Evolutionary conservation across 371 early-diverging fungal genomes (phyloP).

Genomic region (Mucor irregularis): DNA sequence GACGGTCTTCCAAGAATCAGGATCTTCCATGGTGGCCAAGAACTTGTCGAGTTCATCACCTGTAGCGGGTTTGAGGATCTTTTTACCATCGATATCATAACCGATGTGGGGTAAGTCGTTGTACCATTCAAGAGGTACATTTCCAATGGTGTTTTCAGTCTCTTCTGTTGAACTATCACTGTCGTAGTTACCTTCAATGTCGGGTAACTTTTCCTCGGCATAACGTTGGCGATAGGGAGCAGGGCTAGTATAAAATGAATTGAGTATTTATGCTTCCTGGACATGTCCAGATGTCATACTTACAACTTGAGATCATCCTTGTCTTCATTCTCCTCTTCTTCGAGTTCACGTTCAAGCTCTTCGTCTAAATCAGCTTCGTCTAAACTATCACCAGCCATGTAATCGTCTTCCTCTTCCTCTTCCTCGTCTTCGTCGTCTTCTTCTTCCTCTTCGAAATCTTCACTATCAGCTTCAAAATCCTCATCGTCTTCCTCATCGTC

Average conservation of each 20-base stretch:
- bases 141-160: conserved; percentile 83
- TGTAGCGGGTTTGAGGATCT: conserved; percentile 83
- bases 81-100: conserved; percentile 92
- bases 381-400: conserved; percentile 10
- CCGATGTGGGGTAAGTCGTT: conserved; percentile 96
- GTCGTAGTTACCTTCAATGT: conserved; percentile 91
- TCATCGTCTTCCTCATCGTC: conserved; percentile 38
- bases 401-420: conserved; percentile 43
- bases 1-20: conserved; percentile 87
- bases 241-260: conserved; percentile 21
- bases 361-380: conserved; percentile 38
- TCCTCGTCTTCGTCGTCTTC: conserved; percentile 51
- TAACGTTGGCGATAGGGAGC: conserved; percentile 37
- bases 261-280: neutral
- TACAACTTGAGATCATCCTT: conserved; percentile 28
- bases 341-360: conserved; percentile 23
- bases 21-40: conserved; percentile 90
- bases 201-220: conserved; percentile 57
- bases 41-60: conserved; percentile 92
- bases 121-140: conserved; percentile 96
- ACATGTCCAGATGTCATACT: neutral
- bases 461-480: conserved; percentile 27
- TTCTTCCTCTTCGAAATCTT: conserved; percentile 36
- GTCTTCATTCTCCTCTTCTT: conserved; percentile 49
- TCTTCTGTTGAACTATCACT: conserved; percentile 92